Evolutionary conservation across 768 basidiomycete species (phyloP), one percentile per base, ranked within the genome.

Genomic region (Cytidiella melzeri): DNA sequence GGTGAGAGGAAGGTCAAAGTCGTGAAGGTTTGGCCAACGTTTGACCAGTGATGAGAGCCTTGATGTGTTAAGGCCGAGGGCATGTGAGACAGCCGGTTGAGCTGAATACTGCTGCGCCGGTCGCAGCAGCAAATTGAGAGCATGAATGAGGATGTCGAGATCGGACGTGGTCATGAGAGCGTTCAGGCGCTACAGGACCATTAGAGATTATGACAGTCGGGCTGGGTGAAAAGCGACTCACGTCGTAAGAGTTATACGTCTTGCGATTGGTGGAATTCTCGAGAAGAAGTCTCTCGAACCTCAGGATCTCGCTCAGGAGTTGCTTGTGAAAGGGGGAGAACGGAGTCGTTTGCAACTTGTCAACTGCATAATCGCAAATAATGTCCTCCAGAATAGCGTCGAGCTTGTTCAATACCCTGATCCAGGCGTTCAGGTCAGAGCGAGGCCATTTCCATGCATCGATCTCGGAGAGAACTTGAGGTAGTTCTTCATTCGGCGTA

Each of bases 221-320:
- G 37, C 30, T 36, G 36, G 48, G 41, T 39, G 37, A 36, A 45
- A 47, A 48, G 41, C 43, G 19, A 46, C 92, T 68, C 68, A 98
- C 95, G 65, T 99, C 96, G 67, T 96, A 99, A 3, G 92, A 95
- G 52, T 80, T 84, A 69, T 86, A 99, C 50, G 93, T 88, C 73
- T 97, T 98, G 61, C 96, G 75, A 64, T 95, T 98, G 36, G 96
- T 99, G 41, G 93, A 95, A 66, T 97, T 96, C 70, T 98, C 96
- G 60, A 99, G 73, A 45, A 99, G 70, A 34, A 98, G 69, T 54
- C 89, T 79, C 70, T 92, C 83, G 56, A 99, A 93, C 56, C 83
- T 76, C 53, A 99, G 78, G 56, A 99, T 85, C 63, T 87, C 84
- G 54, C 83, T 80, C 11, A 97, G 64, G 2, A 81, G 72, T 50